Percentiles rank a stretch among this genome's conserved stretches.
Evolutionary conservation across 225 moss, liverwort and hornwort species (phyloP).

Genomic region (Climacium dendroides): DNA sequence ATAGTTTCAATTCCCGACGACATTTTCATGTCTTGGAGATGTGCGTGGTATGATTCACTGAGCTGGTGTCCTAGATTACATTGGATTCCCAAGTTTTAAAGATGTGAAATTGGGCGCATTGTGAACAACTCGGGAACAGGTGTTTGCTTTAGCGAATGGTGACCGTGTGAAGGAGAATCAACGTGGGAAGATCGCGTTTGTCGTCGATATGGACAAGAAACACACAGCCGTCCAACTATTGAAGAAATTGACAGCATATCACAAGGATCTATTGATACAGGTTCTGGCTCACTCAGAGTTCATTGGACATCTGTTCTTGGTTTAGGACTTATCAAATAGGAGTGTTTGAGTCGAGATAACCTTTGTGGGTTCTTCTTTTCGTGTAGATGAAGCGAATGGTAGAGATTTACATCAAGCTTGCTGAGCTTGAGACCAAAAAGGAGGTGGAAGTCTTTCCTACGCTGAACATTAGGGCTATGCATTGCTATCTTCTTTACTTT

Average conservation of each 20-base stretch:
- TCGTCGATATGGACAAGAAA: constrained; percentile 96
- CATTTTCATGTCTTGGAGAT: background rate
- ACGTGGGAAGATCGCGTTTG: constrained; percentile 79
- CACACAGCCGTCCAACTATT: constrained; percentile 74
- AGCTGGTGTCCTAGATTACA: background rate
- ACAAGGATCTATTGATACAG: constrained; percentile 57
- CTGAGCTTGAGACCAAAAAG: constrained; percentile 83
- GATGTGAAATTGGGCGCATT: background rate
- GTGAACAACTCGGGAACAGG: constrained; percentile 24
- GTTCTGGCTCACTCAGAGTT: constrained; percentile 8
- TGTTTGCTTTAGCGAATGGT: constrained; percentile 92
- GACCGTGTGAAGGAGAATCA: constrained; percentile 98
- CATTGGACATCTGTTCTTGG: background rate
- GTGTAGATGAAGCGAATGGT: constrained; percentile 82
- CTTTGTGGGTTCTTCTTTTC: background rate
- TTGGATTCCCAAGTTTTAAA: background rate
- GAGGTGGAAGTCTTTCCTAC: constrained; percentile 33
- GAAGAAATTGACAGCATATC: constrained; percentile 36
- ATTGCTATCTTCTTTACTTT: background rate
- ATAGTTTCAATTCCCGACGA: background rate
- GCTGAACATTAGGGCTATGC: background rate
- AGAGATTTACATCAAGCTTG: constrained; percentile 92
- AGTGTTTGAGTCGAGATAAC: background rate
- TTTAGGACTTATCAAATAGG: background rate
- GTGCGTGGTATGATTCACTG: background rate